Evolutionary conservation across 768 basidiomycete species (phyloP).

Genomic region (Crucibulum laeve): DNA sequence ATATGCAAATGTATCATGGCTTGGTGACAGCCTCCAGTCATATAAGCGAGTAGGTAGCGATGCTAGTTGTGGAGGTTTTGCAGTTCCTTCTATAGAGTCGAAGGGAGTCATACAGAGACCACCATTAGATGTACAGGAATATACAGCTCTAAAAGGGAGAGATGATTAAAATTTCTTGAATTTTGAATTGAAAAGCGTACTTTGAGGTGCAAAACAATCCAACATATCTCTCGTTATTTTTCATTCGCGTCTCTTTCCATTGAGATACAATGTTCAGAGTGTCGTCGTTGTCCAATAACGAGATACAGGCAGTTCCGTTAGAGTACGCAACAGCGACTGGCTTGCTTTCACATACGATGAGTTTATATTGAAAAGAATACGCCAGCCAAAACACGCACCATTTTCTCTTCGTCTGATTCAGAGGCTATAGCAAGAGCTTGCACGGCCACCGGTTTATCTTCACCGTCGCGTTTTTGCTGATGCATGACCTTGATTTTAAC

Average conservation of each 20-base stretch:
- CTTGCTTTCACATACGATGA: constrained; percentile 40
- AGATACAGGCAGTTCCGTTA: constrained; percentile 49
- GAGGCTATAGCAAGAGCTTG: constrained; percentile 26
- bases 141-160: constrained; percentile 33
- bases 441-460: constrained; percentile 27
- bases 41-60: constrained; percentile 65
- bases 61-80: constrained; percentile 22
- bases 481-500: constrained; percentile 26
- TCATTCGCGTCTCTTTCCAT: constrained; percentile 67
- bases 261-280: constrained; percentile 31
- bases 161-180: not conserved
- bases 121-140: constrained; percentile 75
- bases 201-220: constrained; percentile 49
- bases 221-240: constrained; percentile 49
- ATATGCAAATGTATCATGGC: constrained; percentile 62
- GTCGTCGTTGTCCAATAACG: constrained; percentile 37
- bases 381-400: constrained; percentile 28
- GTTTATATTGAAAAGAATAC: too few relatives aligned
- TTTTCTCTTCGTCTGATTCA: constrained; percentile 19
- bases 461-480: constrained; percentile 6
- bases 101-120: constrained; percentile 51
- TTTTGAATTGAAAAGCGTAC: constrained; percentile 11
- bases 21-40: constrained; percentile 58
- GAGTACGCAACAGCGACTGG: constrained; percentile 61
- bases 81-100: constrained; percentile 15